Evolutionary conservation across 495 filamentous ascomycete species (phyloP).

Genomic region (Neohortaea acidophila): DNA sequence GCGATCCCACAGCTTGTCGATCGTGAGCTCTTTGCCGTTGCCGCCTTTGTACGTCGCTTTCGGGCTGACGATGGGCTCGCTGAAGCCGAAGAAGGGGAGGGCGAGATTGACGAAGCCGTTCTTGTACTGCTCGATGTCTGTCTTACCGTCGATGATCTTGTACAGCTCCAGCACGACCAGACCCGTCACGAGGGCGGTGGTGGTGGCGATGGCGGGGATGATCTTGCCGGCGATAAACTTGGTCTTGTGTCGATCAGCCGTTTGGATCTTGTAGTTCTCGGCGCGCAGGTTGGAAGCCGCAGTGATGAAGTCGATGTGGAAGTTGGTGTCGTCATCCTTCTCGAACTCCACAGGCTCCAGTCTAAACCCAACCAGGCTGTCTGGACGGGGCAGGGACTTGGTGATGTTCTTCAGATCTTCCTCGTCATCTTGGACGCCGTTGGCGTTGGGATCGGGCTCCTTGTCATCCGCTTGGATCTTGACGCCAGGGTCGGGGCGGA

Average conservation of each 20-base stretch:
- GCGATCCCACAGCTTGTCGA: constrained; percentile 96
- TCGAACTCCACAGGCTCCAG: constrained; percentile 91
- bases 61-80: constrained; percentile 81
- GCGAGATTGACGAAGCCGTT: constrained; percentile 98
- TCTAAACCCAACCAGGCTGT: constrained; percentile 68
- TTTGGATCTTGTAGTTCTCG: constrained; percentile 90
- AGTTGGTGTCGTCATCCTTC: constrained; percentile 96
- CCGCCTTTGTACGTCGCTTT: constrained; percentile 75
- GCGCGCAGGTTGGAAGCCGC: constrained; percentile 92
- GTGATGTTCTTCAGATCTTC: constrained; percentile 56
- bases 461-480: constrained; percentile 95
- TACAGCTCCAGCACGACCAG: constrained; percentile 84
- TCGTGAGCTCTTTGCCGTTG: constrained; percentile 59
- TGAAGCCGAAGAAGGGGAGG: constrained; percentile 94
- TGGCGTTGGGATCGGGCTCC: constrained; percentile 83
- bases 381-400: constrained; percentile 54
- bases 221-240: constrained; percentile 99
- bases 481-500: constrained; percentile 76
- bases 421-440: constrained; percentile 46
- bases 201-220: constrained; percentile 96
- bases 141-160: constrained; percentile 94
- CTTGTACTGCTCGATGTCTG: constrained; percentile 92
- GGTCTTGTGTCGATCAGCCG: constrained; percentile 87
- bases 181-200: constrained; percentile 88
- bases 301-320: constrained; percentile 98